Evolutionary conservation across 768 basidiomycete genomes (phyloP).

Genomic region (Coprinellus aureogranulatus): DNA sequence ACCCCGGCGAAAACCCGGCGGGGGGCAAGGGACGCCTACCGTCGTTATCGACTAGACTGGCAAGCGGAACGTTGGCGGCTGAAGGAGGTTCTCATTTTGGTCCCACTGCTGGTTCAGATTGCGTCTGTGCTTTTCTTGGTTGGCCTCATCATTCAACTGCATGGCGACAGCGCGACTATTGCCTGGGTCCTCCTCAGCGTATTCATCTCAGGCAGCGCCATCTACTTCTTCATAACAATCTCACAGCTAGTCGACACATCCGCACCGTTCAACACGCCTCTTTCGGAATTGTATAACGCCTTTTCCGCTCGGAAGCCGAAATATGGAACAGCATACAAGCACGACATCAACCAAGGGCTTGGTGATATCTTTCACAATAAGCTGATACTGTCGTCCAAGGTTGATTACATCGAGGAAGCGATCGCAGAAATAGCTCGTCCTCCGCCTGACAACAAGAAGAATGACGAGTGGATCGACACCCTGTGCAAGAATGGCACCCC

Average conservation of each 20-base stretch:
- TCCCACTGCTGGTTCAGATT: constrained; percentile 16
- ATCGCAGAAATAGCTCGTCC: background rate
- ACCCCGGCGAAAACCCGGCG: constrained; percentile 14
- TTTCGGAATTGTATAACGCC: background rate
- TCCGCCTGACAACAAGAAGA: background rate
- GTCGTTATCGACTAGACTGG: constrained; percentile 13
- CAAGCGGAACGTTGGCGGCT: constrained; percentile 13
- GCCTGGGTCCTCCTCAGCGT: background rate
- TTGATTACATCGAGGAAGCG: background rate
- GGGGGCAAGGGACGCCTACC: constrained; percentile 16
- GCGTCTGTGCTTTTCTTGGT: constrained; percentile 18
- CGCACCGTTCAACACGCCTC: background rate
- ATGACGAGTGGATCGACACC: background rate
- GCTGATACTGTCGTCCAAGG: background rate
- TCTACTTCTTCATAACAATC: background rate
- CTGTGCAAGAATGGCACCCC: background rate
- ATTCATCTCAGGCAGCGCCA: background rate
- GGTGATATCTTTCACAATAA: background rate
- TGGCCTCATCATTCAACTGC: constrained; percentile 12
- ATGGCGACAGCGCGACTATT: background rate
- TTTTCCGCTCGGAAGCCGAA: background rate
- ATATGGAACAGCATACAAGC: background rate
- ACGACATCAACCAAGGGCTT: background rate
- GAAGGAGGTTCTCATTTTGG: constrained; percentile 11
- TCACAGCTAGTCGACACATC: background rate